Evolutionary conservation across 2,329 filamentous ascomycete genomes (phyloP), one percentile per base, ranked within the genome.

Genomic region (Penicillium sp.): DNA sequence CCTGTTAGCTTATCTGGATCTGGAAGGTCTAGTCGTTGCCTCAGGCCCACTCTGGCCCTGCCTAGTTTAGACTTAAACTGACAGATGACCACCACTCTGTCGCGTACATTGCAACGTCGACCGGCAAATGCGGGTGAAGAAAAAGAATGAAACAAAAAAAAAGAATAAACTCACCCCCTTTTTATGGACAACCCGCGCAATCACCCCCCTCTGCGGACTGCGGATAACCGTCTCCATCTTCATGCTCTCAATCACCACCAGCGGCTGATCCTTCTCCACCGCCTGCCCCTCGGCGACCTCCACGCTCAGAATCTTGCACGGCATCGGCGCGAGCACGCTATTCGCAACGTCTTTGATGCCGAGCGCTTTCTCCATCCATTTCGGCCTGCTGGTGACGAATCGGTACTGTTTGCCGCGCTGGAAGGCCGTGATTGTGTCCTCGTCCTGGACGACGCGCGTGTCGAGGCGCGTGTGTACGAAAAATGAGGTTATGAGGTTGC

Each of bases 201-300:
- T 82, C 0, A 85, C 77, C 6, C 89, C 89, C 58, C 84, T 81
- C 61, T 90, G 87, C 7, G 89, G 89, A 52, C 88, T 90, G 59
- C 89, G 81, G 64, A 92, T 91, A 1, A 91, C 86, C 1, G 89
- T 92, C 70, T 92, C 89, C 89, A 92, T 92, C 79, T 92, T 92
- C 89, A 92, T 92, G 58, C 88, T 91, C 74, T 92, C 89, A 66
- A 92, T 91, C 77, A 97, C 91, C 12, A 97, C 90, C 57, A 99
- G 77, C 6, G 91, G 85, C 57, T 93, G 86, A 47, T 93, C 92
- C 76, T 93, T 95, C 69, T 86, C 85, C 16, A 99, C 94, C 47
- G 74, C 75, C 61, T 96, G 85, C 0, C 94, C 94, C 64, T 91
- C 91, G 26, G 81, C 76, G 0, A 97, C 91, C 72, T 96, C 90